phyloP scores from a whole-genome alignment of 352 stramenopile species.

The Achlya hypogyna region DNA sequence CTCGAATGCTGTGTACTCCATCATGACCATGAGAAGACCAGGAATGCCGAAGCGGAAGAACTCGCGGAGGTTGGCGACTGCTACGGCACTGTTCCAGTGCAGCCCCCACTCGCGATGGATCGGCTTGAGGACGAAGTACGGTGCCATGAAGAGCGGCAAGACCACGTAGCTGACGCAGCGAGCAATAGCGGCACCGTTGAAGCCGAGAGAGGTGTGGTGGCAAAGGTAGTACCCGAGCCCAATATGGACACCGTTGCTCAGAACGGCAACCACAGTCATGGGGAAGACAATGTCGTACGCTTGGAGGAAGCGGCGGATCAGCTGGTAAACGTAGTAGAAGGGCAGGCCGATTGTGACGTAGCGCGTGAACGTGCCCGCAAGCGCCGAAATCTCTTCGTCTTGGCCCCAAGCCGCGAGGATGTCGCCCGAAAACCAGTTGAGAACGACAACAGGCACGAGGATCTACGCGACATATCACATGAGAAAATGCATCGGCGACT shows the following conservation, averaged over 20 bases:
- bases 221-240: conserved; percentile 60
- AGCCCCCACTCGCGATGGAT: conserved; percentile 42
- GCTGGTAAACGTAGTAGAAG: conserved; percentile 68
- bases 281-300: conserved; percentile 60
- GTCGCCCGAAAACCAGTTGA: neutral
- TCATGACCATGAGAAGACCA: conserved; percentile 44
- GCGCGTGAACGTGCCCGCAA: conserved; percentile 47
- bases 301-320: conserved; percentile 63
- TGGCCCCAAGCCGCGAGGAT: neutral
- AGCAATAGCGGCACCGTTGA: conserved; percentile 54
- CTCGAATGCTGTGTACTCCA: conserved; percentile 60
- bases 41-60: conserved; percentile 50
- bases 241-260: conserved; percentile 55
- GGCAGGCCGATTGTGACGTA: conserved; percentile 56
- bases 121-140: conserved; percentile 32
- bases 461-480: neutral
- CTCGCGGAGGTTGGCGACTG: conserved; percentile 28
- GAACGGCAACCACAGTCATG: conserved; percentile 44
- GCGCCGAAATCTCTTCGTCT: conserved; percentile 29
- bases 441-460: neutral
- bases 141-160: conserved; percentile 42
- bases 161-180: conserved; percentile 44
- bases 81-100: conserved; percentile 35
- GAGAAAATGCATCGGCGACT: neutral
- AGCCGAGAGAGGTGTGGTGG: conserved; percentile 55